Evolutionary conservation across 345 rosid species (phyloP).

Genomic region (Citrus sinensis): DNA sequence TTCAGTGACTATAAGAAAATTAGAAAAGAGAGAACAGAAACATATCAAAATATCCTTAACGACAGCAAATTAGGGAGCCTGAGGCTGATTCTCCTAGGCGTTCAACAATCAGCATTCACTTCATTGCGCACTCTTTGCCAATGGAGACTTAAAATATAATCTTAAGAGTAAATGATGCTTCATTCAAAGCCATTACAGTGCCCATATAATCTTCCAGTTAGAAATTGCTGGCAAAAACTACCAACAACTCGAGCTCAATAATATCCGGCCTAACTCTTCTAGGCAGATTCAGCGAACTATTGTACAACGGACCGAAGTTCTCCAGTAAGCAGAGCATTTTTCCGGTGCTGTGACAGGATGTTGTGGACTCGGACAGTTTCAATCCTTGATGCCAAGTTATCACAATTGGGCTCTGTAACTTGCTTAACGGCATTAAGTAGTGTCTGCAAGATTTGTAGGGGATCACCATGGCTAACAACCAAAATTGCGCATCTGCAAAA

Average conservation of each 20-base stretch:
- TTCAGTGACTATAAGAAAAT: background rate
- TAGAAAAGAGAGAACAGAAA: background rate
- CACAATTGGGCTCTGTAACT: conserved; percentile 18
- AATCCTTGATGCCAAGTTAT: conserved; percentile 37
- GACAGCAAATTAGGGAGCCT: background rate
- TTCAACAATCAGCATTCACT: background rate
- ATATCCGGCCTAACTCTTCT: background rate
- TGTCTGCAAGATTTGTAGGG: conserved; percentile 87
- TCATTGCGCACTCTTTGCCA: background rate
- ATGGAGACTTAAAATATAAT: background rate
- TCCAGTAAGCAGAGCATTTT: conserved; percentile 68
- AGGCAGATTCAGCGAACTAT: background rate
- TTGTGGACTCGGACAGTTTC: conserved; percentile 43
- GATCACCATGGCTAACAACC: conserved; percentile 92
- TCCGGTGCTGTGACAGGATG: conserved; percentile 76
- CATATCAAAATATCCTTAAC: background rate
- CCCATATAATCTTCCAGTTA: background rate
- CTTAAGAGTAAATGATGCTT: background rate
- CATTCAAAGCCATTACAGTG: background rate
- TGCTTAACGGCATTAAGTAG: conserved; percentile 49
- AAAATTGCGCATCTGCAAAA: conserved; percentile 53
- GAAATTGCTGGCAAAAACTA: background rate
- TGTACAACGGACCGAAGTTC: conserved; percentile 60
- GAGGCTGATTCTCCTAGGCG: background rate
- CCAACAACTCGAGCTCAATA: background rate